Evolutionary conservation across 2,329 filamentous ascomycete species (phyloP).

Genomic region (Harringtonia lauricola): DNA sequence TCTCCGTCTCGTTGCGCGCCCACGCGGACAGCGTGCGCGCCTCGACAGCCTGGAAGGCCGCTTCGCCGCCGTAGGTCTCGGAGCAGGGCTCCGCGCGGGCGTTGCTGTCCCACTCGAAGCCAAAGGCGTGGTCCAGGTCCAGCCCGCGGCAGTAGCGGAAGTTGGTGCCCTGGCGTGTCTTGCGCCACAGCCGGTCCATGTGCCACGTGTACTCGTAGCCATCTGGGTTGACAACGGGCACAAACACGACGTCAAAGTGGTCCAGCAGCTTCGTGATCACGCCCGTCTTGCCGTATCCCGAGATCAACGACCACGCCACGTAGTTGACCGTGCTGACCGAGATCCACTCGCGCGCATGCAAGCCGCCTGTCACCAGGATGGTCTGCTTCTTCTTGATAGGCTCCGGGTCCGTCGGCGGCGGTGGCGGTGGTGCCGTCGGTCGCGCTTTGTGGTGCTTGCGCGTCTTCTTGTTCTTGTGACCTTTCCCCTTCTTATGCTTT

Average conservation of each 20-base stretch:
- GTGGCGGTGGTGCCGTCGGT: neutral
- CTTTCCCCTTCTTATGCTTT: neutral
- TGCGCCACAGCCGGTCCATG: constrained; percentile 85
- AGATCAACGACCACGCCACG: constrained; percentile 78
- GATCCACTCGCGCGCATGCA: constrained; percentile 97
- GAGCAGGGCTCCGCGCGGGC: constrained; percentile 71
- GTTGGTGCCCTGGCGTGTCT: constrained; percentile 76
- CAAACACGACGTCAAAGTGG: constrained; percentile 76
- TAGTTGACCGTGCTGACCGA: constrained; percentile 86
- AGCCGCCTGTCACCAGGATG: constrained; percentile 57
- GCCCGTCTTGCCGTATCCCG: constrained; percentile 62
- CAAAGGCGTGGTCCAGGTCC: constrained; percentile 81
- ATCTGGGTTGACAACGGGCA: constrained; percentile 86
- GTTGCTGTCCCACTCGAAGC: constrained; percentile 67
- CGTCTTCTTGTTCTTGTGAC: neutral
- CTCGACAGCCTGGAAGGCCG: constrained; percentile 76
- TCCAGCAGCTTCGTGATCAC: constrained; percentile 69
- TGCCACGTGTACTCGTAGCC: constrained; percentile 94
- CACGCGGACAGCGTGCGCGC: constrained; percentile 65
- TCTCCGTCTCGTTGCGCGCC: constrained; percentile 66
- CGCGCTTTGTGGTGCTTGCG: neutral
- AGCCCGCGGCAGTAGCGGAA: constrained; percentile 77
- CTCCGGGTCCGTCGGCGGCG: neutral
- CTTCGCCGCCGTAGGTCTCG: constrained; percentile 76
- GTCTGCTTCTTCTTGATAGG: constrained; percentile 14